Base-by-base conservation (phyloP, 192 early-diverging fungal genomes). In the Coemansia sp. region DNA sequence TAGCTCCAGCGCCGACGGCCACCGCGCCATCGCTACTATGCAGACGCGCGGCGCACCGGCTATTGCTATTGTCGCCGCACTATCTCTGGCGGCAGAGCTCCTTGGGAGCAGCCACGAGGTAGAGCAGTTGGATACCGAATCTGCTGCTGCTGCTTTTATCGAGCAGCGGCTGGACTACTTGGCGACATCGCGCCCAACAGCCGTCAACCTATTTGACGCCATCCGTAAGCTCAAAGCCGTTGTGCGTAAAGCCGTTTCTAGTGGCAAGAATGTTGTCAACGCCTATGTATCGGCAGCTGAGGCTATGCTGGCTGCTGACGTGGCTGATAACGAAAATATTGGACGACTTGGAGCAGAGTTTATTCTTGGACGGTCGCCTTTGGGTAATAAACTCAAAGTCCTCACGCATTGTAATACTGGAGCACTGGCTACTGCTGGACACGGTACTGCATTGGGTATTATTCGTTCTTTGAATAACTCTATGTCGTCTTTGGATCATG, bases 371-470 rank as follows among this genome's bases (percentile, higher is more conserved):
- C 7, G 21, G 17, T 26, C 42, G 2, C 26, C 26, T 26, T 28
- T 39, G n/a, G 4, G 39, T 33, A 17, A 44, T 16, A 17, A 10
- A 5, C n/a, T 68, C 11, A 80, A 86, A 33, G 89, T 99, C 2
- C 76, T 99, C 57, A 99, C 96, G 1, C 98, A 99, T 84, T 98
- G 96, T 85, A 99, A 99, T 76, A 98, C 96, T 32, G 98, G 96
- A 75, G 90, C 92, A 1, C 75, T 94, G 66, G 91, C 92, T 0
- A 94, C 92, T 9, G 92, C 89, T 14, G 91, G 91, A 14, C 89
- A 93, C 72, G 96, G 96, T 17, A 99, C 96, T 7, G 97, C 96
- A 6, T 84, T 99, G 44, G 97, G 97, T 28, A 96, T 99, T 57
- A 91, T 97, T 53, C 88, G 96, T 13, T 84, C 89, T 17, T 72